A percentile compares a stretch with the other conserved stretches of the same genome.
Evolutionary conservation across 257 asterid species (phyloP).

Genomic region (Petunia axillaris): DNA sequence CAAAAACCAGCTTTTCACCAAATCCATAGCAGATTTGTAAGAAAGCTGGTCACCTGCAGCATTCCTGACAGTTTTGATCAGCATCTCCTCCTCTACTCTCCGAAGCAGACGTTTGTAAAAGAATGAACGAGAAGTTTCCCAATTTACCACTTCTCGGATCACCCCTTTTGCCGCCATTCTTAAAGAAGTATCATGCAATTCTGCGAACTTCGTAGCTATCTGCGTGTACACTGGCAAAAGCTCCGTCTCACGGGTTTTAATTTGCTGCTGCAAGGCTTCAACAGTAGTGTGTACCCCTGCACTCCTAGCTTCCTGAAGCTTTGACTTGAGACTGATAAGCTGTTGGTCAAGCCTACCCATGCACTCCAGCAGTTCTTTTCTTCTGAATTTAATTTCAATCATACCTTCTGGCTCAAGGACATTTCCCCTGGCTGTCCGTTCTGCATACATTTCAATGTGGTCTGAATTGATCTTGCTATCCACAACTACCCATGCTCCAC

Average conservation of each 20-base stretch:
- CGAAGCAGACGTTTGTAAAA: constrained; percentile 71
- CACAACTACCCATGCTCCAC: constrained; percentile 98
- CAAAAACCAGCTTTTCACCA: constrained; percentile 72
- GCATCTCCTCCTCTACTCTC: constrained; percentile 74
- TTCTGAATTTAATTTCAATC: constrained; percentile 86
- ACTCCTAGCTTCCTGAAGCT: constrained; percentile 54
- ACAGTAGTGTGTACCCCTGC: constrained; percentile 30
- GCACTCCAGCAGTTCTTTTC: constrained; percentile 79
- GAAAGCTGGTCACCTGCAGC: constrained; percentile 79
- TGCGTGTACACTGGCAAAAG: constrained; percentile 90
- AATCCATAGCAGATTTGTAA: constrained; percentile 61
- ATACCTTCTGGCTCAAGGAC: constrained; percentile 97
- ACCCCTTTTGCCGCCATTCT: constrained; percentile 98
- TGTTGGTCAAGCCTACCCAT: constrained; percentile 89
- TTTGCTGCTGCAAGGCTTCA: constrained; percentile 54
- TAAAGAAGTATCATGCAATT: constrained; percentile 86
- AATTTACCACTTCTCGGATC: constrained; percentile 72
- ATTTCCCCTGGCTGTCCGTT: constrained; percentile 83
- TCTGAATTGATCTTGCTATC: constrained; percentile 94
- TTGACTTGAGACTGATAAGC: constrained; percentile 60
- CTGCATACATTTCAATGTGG: constrained; percentile 92
- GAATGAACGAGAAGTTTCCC: constrained; percentile 75
- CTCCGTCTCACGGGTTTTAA: constrained; percentile 78
- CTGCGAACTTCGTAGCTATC: constrained; percentile 93
- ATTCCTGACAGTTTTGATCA: constrained; percentile 65